Conservation (phyloP, 345 rosid species). For the Gossypium bickii region DNA sequence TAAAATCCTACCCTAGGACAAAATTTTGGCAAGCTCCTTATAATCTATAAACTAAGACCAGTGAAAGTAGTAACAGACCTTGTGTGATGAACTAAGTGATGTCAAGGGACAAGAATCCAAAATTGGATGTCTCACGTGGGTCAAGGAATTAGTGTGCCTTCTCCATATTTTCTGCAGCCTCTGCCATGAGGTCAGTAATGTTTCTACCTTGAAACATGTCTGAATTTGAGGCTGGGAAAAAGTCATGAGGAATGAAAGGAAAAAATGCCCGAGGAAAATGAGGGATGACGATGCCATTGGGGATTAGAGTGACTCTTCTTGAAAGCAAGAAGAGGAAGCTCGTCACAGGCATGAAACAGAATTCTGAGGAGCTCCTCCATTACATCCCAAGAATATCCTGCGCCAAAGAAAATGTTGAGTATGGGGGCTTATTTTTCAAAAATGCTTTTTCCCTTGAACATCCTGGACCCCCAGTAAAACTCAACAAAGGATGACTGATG, state of each 20-base stretch:
- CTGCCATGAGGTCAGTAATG: slow-evolving; percentile 70
- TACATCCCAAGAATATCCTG: slow-evolving; percentile 70
- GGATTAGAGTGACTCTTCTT: slow-evolving; percentile 58
- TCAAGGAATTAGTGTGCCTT: slow-evolving; percentile 60
- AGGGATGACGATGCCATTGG: slow-evolving; percentile 61
- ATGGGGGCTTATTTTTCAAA: slow-evolving; percentile 64
- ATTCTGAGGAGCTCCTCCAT: slow-evolving; percentile 65
- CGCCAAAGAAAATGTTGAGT: slow-evolving; percentile 92
- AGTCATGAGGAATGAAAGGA: slow-evolving; percentile 70
- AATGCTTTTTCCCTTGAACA: slow-evolving; percentile 30
- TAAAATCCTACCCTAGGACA: slow-evolving; percentile 32
- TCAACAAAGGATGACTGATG: slow-evolving; percentile 34
- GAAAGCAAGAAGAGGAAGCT: slow-evolving; percentile 64
- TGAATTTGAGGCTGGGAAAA: slow-evolving; percentile 62
- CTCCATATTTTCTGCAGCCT: slow-evolving; percentile 64
- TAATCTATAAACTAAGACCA: slow-evolving; percentile 66
- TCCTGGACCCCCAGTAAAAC: slow-evolving; percentile 49
- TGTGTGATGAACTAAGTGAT: slow-evolving; percentile 65
- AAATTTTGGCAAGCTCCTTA: slow-evolving; percentile 39
- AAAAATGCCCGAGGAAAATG: slow-evolving; percentile 53
- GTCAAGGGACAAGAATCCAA: slow-evolving; percentile 87
- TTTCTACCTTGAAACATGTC: slow-evolving; percentile 64
- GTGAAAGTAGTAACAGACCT: slow-evolving; percentile 89
- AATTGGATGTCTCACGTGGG: slow-evolving; percentile 70
- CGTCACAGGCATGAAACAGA: slow-evolving; percentile 52